Evolutionary conservation across 176 grass and related monocot genomes (phyloP).

Genomic region (Tuctoria greenei): DNA sequence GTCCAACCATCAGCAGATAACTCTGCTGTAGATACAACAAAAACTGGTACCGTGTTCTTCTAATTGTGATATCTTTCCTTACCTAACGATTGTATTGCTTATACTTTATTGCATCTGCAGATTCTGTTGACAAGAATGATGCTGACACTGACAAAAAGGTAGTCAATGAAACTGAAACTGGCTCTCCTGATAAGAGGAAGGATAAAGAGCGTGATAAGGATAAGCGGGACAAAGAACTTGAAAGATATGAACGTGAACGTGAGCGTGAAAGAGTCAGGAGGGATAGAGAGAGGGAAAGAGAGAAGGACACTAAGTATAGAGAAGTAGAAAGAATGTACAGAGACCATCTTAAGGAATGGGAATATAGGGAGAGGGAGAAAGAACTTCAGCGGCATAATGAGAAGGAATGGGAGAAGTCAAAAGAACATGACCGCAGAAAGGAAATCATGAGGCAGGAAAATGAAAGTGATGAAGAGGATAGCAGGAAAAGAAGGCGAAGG

Average conservation of each 20-base stretch:
- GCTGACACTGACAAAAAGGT: slow-evolving; percentile 57
- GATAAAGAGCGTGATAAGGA: slow-evolving; percentile 73
- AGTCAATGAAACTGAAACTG: slow-evolving; percentile 58
- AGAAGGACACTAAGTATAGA: slow-evolving; percentile 74
- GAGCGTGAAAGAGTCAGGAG: slow-evolving; percentile 82
- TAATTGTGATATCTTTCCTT: slow-evolving; percentile 8
- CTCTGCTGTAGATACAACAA: slow-evolving; percentile 55
- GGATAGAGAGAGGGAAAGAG: slow-evolving; percentile 88
- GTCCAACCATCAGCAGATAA: slow-evolving; percentile 49
- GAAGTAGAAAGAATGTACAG: slow-evolving; percentile 73
- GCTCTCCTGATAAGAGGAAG: slow-evolving; percentile 75
- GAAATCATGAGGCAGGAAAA: slow-evolving; percentile 90
- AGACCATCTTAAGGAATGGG: slow-evolving; percentile 89
- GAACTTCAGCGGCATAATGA: slow-evolving; percentile 76
- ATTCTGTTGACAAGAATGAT: slow-evolving; percentile 74
- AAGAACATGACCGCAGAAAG: slow-evolving; percentile 75
- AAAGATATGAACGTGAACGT: slow-evolving; percentile 75
- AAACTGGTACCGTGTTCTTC: slow-evolving; percentile 49
- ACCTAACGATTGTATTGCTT: slow-evolving; percentile 3
- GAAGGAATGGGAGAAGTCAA: slow-evolving; percentile 79
- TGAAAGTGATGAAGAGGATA: slow-evolving; percentile 89
- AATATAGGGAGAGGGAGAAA: slow-evolving; percentile 89
- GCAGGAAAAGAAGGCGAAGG: slow-evolving; percentile 77
- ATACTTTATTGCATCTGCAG: slow-evolving; percentile 42
- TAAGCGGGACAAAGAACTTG: slow-evolving; percentile 71